phyloP scores from a whole-genome alignment of 169 alveolate species.

The Cryptosporidium meleagridis region DNA sequence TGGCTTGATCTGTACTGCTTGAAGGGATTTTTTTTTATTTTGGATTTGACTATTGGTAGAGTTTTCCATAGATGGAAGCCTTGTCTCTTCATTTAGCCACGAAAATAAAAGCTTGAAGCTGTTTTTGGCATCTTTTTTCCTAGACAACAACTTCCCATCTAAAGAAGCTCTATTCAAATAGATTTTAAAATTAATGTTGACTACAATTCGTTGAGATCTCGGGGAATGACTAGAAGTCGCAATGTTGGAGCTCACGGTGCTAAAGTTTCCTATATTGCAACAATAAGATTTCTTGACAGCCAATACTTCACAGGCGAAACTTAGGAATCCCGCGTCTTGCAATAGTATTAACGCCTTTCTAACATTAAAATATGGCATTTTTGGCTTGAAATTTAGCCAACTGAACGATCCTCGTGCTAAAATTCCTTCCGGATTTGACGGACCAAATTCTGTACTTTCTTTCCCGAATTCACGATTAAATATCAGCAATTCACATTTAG shows the following conservation, averaged over 20 bases:
- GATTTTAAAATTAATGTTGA: not conserved
- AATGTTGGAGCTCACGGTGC: too few relatives aligned
- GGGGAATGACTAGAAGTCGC: too few relatives aligned
- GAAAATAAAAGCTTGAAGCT: conserved; percentile 6
- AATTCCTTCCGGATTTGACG: not conserved
- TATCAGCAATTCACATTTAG: conserved; percentile 3
- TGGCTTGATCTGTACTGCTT: conserved; percentile 6
- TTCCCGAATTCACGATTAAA: not conserved
- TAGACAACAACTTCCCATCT: not conserved
- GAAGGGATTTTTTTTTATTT: not conserved
- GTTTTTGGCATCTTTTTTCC: not conserved
- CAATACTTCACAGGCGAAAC: not conserved
- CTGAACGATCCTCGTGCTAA: not conserved
- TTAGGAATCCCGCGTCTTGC: conserved; percentile 14
- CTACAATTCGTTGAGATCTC: not conserved
- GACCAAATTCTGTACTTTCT: not conserved
- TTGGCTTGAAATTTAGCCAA: conserved; percentile 13
- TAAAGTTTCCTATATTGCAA: too few relatives aligned
- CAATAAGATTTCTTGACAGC: not conserved
- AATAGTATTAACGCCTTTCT: conserved; percentile 33
- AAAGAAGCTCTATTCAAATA: not conserved
- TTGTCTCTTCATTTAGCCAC: conserved; percentile 28
- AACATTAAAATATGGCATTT: not conserved
- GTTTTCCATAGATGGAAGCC: conserved; percentile 10
- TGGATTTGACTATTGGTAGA: not conserved